A percentile compares a stretch with the other conserved stretches of the same genome.
These are phyloP conservation scores for Eutrema yunnanense DNA, from an alignment of 345 rosid genomes.

Conservation along the genomic window DNA sequence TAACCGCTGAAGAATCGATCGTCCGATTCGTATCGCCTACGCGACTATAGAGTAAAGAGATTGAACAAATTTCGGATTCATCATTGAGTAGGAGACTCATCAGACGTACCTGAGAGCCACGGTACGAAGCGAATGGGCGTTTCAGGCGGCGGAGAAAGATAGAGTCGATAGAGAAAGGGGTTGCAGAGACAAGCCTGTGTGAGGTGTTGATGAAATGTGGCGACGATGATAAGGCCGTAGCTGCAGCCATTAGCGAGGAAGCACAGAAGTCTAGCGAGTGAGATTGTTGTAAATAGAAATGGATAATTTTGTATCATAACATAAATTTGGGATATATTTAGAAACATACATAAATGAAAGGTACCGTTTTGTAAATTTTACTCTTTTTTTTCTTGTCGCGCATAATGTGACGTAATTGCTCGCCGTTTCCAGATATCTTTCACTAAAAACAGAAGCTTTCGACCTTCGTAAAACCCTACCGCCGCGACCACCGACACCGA, in stretches of 20 bases:
- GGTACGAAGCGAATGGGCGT: constrained; percentile 12
- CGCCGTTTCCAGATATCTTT: constrained; percentile 6
- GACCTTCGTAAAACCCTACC: constrained; percentile 26
- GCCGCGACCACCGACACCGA: constrained; percentile 23
- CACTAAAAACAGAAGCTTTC: not conserved
- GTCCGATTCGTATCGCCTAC: constrained; percentile 36
- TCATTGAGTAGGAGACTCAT: not conserved
- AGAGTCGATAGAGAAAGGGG: not conserved
- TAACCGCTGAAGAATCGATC: constrained; percentile 39
- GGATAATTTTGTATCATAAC: not conserved
- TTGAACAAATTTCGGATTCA: not conserved
- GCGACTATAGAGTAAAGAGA: constrained; percentile 28
- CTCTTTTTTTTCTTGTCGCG: not conserved
- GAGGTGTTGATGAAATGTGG: not conserved
- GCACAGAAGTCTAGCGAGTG: not conserved
- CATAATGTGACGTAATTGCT: not conserved
- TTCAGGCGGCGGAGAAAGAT: constrained; percentile 9
- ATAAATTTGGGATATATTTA: not conserved
- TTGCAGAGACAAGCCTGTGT: not conserved
- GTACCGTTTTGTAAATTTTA: not conserved
- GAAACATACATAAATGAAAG: not conserved
- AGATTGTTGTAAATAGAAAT: not conserved
- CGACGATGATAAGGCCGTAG: constrained; percentile 31
- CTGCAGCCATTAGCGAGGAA: constrained; percentile 23
- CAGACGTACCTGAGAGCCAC: constrained; percentile 21